A percentile compares a stretch with the other conserved stretches of the same genome.
Evolutionary conservation across 331 rosid genomes (phyloP).

Genomic region (Acacia pycnantha): DNA sequence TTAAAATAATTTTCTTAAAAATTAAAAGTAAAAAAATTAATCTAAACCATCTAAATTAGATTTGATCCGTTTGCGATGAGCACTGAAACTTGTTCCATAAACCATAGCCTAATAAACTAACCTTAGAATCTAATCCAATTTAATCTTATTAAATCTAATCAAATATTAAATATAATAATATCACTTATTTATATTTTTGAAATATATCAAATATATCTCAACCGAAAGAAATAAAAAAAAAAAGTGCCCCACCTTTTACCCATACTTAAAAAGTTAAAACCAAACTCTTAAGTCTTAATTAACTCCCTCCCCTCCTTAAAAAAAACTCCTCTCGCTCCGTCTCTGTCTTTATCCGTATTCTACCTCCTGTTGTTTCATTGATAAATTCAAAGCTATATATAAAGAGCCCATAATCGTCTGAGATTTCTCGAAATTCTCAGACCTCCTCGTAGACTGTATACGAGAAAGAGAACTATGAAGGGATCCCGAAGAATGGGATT

Average conservation of each 20-base stretch:
- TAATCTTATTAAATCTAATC: too few relatives aligned
- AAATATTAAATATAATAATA: too few relatives aligned
- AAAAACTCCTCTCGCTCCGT: not conserved
- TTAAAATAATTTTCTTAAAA: too few relatives aligned
- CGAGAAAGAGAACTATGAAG: not conserved
- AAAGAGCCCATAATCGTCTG: not conserved
- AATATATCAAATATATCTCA: too few relatives aligned
- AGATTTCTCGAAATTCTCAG: not conserved
- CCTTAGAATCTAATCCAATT: too few relatives aligned
- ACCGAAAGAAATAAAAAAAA: not conserved
- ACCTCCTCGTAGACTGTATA: not conserved
- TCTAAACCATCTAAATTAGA: too few relatives aligned
- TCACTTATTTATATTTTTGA: too few relatives aligned
- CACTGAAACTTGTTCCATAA: too few relatives aligned
- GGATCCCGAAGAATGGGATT: not conserved
- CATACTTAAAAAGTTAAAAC: not conserved
- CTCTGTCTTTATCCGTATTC: not conserved
- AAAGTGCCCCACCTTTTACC: not conserved
- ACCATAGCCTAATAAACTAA: too few relatives aligned
- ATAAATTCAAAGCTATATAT: not conserved
- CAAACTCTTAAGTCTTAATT: not conserved
- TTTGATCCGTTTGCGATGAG: accelerated
- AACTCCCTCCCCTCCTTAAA: not conserved
- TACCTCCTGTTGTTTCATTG: not conserved
- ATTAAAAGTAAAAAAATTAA: too few relatives aligned